Evolutionary conservation across 129 eudicot species (phyloP).

Genomic region (Pulicaria dysenterica): DNA sequence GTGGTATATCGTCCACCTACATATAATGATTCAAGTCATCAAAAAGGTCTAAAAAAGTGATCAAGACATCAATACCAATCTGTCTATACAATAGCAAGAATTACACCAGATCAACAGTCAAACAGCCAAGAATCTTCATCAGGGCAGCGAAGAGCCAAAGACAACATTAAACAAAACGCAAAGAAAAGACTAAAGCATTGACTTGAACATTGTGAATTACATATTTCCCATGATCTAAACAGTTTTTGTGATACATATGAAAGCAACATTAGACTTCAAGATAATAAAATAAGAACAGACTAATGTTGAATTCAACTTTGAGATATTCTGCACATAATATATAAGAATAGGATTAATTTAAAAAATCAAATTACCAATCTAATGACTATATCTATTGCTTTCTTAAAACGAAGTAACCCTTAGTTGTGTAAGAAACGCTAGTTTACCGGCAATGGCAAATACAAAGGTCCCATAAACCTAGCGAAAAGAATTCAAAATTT

Average conservation of each 20-base stretch:
- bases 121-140: background rate
- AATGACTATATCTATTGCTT: too few relatives aligned
- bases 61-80: background rate
- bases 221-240: too few relatives aligned
- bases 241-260: background rate
- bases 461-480: too few relatives aligned
- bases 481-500: too few relatives aligned
- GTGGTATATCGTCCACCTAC: conserved; percentile 56
- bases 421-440: too few relatives aligned
- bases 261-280: background rate
- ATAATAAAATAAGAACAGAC: background rate
- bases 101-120: background rate
- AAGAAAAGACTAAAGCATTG: background rate
- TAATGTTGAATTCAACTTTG: too few relatives aligned
- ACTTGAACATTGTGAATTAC: background rate
- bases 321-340: too few relatives aligned
- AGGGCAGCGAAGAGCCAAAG: background rate
- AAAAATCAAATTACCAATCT: too few relatives aligned
- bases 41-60: background rate
- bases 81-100: too few relatives aligned
- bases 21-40: background rate
- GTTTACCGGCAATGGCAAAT: too few relatives aligned
- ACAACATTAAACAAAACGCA: background rate
- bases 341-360: too few relatives aligned
- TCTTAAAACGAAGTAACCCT: too few relatives aligned